Conservation (phyloP, 1,284 basidiomycete species). For the Apiotrichum domesticum region DNA sequence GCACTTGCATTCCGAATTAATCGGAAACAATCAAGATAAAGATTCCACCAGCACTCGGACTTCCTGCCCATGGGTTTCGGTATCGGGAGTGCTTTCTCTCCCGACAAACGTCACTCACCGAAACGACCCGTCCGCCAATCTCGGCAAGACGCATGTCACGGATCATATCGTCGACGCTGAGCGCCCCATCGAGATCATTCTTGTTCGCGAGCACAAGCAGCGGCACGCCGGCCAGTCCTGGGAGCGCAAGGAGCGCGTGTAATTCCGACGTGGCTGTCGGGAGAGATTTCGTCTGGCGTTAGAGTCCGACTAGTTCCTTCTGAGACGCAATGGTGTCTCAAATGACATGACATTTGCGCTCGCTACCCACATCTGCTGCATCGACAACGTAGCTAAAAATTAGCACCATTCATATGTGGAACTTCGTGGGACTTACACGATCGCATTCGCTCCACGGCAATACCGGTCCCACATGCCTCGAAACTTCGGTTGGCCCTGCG, state of each 20-base stretch:
- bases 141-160: constrained; percentile 71
- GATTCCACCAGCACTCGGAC: too few species aligned
- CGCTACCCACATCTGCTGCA: constrained; percentile 64
- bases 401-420: not conserved
- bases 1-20: too few species aligned
- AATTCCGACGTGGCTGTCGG: constrained; percentile 84
- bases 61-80: not conserved
- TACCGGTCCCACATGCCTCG: constrained; percentile 81
- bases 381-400: constrained; percentile 78
- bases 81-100: constrained; percentile 1
- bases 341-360: not conserved
- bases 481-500: constrained; percentile 80
- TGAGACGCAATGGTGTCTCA: too few species aligned
- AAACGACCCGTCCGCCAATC: constrained; percentile 75
- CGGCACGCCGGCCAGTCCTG: constrained; percentile 70
- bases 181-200: constrained; percentile 77
- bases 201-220: constrained; percentile 93
- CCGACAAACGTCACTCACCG: constrained; percentile 54
- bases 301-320: not conserved
- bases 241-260: constrained; percentile 72
- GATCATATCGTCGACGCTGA: constrained; percentile 80
- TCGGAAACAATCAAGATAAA: too few species aligned
- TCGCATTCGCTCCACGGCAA: constrained; percentile 87
- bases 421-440: constrained; percentile 61
- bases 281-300: constrained; percentile 63